Conservation (phyloP, 78 protist genomes). For the Dictyostelium purpureum region DNA sequence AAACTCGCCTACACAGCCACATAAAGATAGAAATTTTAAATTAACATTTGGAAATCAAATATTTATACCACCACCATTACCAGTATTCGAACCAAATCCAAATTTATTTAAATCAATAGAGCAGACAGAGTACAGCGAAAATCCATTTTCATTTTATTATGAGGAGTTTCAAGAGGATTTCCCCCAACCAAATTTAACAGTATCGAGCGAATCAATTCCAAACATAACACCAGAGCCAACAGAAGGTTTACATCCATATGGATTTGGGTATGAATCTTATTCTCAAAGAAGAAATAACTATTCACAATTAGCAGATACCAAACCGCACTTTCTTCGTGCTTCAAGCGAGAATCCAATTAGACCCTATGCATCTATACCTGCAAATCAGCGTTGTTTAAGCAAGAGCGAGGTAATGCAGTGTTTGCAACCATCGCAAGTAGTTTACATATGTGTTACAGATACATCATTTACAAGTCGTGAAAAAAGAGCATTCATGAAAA, state of each 20-base stretch:
- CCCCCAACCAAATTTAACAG: neutral
- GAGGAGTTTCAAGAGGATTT: constrained; percentile 47
- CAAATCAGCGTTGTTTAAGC: neutral
- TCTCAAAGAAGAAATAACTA: neutral
- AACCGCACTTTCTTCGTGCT: constrained; percentile 33
- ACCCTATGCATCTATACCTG: neutral
- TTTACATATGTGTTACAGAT: constrained; percentile 39
- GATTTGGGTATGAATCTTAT: neutral
- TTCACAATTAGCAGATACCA: neutral
- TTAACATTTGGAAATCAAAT: neutral
- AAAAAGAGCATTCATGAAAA: constrained; percentile 29
- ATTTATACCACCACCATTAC: constrained; percentile 28
- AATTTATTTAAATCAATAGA: neutral
- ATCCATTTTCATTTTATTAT: constrained; percentile 44
- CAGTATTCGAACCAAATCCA: neutral
- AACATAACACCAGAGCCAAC: constrained; percentile 24
- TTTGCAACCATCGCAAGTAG: neutral
- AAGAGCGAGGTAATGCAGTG: neutral
- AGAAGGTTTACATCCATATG: constrained; percentile 58
- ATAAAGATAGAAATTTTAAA: neutral
- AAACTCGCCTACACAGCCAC: neutral
- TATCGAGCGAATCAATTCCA: constrained; percentile 21
- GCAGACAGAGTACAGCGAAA: constrained; percentile 13
- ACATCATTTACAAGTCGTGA: neutral
- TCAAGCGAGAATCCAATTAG: constrained; percentile 11